Base-by-base conservation (phyloP, 768 basidiomycete species). In the Vararia minispora region DNA sequence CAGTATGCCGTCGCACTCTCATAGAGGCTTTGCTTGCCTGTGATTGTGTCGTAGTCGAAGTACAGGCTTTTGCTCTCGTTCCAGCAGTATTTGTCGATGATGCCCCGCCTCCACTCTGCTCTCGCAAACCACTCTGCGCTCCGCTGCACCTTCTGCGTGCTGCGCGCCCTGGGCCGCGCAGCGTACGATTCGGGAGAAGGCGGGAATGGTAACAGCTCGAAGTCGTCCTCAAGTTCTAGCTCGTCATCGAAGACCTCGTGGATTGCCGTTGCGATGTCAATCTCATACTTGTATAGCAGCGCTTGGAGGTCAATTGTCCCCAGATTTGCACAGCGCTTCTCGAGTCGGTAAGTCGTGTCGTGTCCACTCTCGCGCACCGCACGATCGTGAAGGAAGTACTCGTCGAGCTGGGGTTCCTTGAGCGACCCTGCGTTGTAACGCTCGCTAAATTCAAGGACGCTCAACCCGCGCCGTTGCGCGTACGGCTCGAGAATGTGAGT, bases 261-360 rank as follows among this genome's bases (percentile, higher is more conserved):
- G 54, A 99, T 97, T 18, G 91, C 90, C 8, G 89, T 92, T n/a
- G 89, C 95, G 44, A 99, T 98, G 55, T 99, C 94, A 43, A 90
- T 74, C 59, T 99, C 94, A 51, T 97, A 98, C 69, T 99, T 99
- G 76, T 94, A 99, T 32, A 99, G 65, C 54, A 99, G 67, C 33
- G 91, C 76, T 64, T 97, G 92, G 47, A 99, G 65, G 57, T 99
- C 94, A 55, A 98, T 85, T 6, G 94, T 99, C 5, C 81, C 94
- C 28, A 99, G 76, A 62, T 97, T 94, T 14, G 91, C 94, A 53
- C 91, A 97, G 13, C 88, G 83, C 64, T 92, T 91, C 68, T 99
- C 94, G 57, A 99, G 89, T 11, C 94, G 78, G 59, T 99, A 99
- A 3, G 89, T 87, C 35, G 91, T 94, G 58, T 94, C 91, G 58